Conservation (phyloP, 2,329 filamentous ascomycete genomes). For the Fusarium drepaniforme region DNA sequence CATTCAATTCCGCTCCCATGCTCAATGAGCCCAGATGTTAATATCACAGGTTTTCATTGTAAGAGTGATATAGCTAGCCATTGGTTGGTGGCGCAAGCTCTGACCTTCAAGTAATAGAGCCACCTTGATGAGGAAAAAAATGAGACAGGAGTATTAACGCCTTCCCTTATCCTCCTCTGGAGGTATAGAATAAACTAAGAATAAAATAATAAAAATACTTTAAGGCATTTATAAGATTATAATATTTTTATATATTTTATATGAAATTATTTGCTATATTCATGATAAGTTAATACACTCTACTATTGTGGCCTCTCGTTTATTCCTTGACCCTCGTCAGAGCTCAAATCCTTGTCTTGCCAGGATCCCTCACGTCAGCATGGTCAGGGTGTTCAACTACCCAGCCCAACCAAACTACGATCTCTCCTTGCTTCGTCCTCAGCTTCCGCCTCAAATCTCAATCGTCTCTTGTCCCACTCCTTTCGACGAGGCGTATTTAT, state of each 20-base stretch:
- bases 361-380: background rate
- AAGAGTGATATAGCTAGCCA: background rate
- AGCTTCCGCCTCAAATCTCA: background rate
- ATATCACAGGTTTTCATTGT: background rate
- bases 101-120: background rate
- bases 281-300: too few species aligned
- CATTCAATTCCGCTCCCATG: background rate
- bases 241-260: too few species aligned
- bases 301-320: too few species aligned
- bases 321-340: background rate
- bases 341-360: background rate
- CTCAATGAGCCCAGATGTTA: background rate
- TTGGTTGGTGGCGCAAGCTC: background rate
- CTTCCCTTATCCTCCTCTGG: too few species aligned
- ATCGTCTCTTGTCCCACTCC: conserved; percentile 2
- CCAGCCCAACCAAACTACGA: background rate
- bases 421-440: background rate
- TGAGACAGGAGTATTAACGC: too few species aligned
- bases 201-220: too few species aligned
- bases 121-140: too few species aligned
- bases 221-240: too few species aligned
- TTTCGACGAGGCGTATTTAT: background rate
- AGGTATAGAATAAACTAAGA: too few species aligned
- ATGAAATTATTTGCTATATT: too few species aligned
- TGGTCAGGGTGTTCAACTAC: background rate